Percentiles rank a stretch among this genome's conserved stretches.
These are phyloP conservation scores for Auricularia auricula-judae DNA, from an alignment of 768 basidiomycete species.

Conservation along the genomic window DNA sequence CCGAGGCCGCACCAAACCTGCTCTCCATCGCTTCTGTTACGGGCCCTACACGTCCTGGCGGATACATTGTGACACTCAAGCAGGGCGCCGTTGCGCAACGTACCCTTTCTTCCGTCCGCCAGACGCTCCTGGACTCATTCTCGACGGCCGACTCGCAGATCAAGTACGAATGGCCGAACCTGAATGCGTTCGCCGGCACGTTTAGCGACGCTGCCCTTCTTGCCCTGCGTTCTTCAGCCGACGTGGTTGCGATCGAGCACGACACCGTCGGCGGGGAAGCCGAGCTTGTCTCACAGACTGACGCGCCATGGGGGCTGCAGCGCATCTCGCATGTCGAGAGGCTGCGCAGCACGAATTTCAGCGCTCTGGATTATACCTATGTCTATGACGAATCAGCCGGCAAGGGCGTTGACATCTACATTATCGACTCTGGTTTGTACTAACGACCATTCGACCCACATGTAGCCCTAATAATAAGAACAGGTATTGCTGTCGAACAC, in stretches of 20 bases:
- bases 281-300: constrained; percentile 8
- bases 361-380: constrained; percentile 20
- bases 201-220: constrained; percentile 14
- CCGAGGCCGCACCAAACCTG: neutral
- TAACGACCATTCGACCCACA: neutral
- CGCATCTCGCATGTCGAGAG: neutral
- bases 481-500: neutral
- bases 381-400: neutral
- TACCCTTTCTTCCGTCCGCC: neutral
- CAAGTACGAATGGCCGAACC: neutral
- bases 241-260: constrained; percentile 17
- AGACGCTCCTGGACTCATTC: neutral
- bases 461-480: neutral
- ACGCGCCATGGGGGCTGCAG: constrained; percentile 5
- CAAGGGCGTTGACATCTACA: constrained; percentile 4
- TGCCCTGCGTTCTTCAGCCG: constrained; percentile 15
- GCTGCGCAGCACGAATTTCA: neutral
- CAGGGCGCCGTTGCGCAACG: neutral
- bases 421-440: constrained; percentile 1
- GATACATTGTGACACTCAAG: neutral
- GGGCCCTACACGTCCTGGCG: neutral
- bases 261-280: constrained; percentile 23
- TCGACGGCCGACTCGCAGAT: neutral
- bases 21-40: neutral
- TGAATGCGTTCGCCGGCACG: neutral